Evolutionary conservation across 495 filamentous ascomycete species (phyloP).

Genomic region (Hyphodiscus hymeniophilus): DNA sequence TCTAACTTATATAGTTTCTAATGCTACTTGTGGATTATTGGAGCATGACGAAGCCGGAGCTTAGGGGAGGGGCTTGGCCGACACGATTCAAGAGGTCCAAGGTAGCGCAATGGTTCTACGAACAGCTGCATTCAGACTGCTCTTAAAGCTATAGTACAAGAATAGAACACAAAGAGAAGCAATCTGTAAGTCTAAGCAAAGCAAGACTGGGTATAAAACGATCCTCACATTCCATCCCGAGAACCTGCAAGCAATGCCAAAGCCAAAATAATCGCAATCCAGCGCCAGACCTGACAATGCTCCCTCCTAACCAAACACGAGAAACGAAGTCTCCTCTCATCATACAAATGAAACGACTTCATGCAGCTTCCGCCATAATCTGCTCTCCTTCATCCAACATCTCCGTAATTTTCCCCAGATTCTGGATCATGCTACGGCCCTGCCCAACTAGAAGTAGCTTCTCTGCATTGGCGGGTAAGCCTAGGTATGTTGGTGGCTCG

Average conservation of each 20-base stretch:
- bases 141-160: background rate
- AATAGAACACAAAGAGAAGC: background rate
- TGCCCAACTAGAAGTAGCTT: slow-evolving; percentile 88
- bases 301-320: slow-evolving; percentile 7
- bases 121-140: background rate
- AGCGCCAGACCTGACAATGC: slow-evolving; percentile 10
- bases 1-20: no score
- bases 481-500: slow-evolving; percentile 95
- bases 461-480: slow-evolving; percentile 92
- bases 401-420: slow-evolving; percentile 72
- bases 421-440: slow-evolving; percentile 75
- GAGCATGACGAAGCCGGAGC: no score
- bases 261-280: slow-evolving; percentile 2
- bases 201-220: slow-evolving; percentile 15
- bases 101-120: no score
- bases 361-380: slow-evolving; percentile 61
- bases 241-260: slow-evolving; percentile 9
- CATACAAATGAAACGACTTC: slow-evolving; percentile 13
- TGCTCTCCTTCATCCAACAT: slow-evolving; percentile 92
- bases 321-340: slow-evolving; percentile 1
- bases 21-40: no score
- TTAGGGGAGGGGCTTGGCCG: no score
- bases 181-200: slow-evolving; percentile 11
- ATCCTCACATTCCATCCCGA: slow-evolving; percentile 8
- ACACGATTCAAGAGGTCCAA: no score